Base-by-base conservation (phyloP, 495 filamentous ascomycete genomes). In the Viridothelium virens region DNA sequence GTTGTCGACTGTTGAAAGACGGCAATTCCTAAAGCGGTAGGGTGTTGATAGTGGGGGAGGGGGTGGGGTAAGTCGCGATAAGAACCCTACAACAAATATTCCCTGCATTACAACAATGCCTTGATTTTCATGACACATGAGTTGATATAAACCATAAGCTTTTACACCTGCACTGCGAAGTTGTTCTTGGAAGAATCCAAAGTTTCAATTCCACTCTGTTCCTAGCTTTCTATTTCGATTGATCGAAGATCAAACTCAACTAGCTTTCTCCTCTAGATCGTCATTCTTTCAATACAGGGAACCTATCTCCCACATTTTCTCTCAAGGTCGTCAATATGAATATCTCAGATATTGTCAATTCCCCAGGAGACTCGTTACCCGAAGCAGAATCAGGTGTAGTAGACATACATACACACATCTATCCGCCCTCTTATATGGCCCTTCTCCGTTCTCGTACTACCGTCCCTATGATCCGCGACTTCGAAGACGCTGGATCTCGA, bases 321-420 rank as follows among this genome's bases (percentile, higher is more conserved):
- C 18, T 5, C 10, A 53, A 53, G n/a, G 48, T 5, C 18, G 48
- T 5, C 18, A 53, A 25, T 9, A 53, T 53, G 48, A 18, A 25
- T 25, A 53, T 5, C 5, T 16, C 48, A 53, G 18, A 53, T 5
- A 11, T 18, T n/a, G n/a, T 53, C 18, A 14, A n/a, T 53, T n/a
- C 10, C 16, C 48, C 9, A 53, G 5, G 5, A 14, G 41, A 44
- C 7, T 14, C 41, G 6, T 7, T 44, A 7, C 7, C 41, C 41
- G 41, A 44, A 7, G 41, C 14, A 44, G 41, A 7, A 10, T 59
- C 53, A 36, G 53, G 53, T 9, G 80, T 91, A 44, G 89, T 96
- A 56, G 93, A 97, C 77, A 84, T 97, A 72, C 93, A 97, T 79
- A 96, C 92, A 12, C 93, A 97, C 81, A 86, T 97, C 79, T 96